Evolutionary conservation across 1,284 basidiomycete genomes (phyloP).

Genomic region (Ustilago lituana): DNA sequence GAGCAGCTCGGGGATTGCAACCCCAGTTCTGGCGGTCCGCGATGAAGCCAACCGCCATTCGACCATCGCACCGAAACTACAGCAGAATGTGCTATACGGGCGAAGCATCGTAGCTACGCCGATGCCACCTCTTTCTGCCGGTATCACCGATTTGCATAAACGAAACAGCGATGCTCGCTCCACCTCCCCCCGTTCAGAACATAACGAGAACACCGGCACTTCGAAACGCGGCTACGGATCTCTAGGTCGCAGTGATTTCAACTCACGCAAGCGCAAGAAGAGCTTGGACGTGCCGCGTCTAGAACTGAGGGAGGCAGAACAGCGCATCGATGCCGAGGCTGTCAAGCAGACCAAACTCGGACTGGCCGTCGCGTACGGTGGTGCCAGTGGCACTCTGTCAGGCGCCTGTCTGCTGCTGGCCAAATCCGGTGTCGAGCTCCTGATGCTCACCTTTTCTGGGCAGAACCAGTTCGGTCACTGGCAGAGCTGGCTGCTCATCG

Average conservation of each 20-base stretch:
- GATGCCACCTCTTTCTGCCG: conserved; percentile 4
- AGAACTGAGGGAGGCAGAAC: conserved; percentile 28
- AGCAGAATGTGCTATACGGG: conserved; percentile 20
- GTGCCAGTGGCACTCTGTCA: conserved; percentile 87
- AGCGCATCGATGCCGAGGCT: conserved; percentile 37
- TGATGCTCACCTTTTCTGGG: conserved; percentile 77
- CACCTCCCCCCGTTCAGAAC: not conserved
- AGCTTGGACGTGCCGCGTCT: conserved; percentile 37
- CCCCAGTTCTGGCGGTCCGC: conserved; percentile 49
- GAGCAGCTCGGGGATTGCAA: conserved; percentile 63
- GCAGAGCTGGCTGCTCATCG: conserved; percentile 80
- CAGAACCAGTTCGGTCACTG: conserved; percentile 88
- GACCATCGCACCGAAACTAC: conserved; percentile 10
- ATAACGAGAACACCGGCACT: not conserved
- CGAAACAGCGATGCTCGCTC: not conserved
- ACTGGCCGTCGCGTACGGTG: conserved; percentile 86
- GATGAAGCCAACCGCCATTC: conserved; percentile 42
- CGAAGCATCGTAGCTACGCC: conserved; percentile 34
- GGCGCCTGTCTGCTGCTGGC: conserved; percentile 93
- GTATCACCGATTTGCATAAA: not conserved
- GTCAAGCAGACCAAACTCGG: conserved; percentile 72
- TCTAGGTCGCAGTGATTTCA: conserved; percentile 25
- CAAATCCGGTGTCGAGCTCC: conserved; percentile 90
- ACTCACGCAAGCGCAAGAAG: conserved; percentile 32
- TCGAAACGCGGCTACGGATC: conserved; percentile 40